Conservation (phyloP, 2,329 filamentous ascomycete species). For the Fusarium foetens region DNA sequence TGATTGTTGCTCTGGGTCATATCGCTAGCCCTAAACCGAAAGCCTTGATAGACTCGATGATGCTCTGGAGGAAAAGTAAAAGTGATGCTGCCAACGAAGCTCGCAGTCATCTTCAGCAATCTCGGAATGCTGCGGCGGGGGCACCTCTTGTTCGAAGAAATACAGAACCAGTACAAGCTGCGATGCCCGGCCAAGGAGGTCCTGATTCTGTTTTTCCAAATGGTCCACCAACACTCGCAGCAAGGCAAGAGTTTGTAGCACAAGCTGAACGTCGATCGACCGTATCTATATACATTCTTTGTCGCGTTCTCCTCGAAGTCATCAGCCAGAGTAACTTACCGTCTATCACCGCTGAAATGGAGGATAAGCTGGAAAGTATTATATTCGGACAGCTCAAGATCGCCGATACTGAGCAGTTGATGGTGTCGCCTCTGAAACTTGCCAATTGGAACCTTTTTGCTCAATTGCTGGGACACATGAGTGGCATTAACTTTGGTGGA, state of each 20-base stretch:
- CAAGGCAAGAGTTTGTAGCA: conserved; percentile 76
- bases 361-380: conserved; percentile 91
- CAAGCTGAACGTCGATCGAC: conserved; percentile 90
- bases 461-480: conserved; percentile 95
- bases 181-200: conserved; percentile 36
- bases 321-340: conserved; percentile 88
- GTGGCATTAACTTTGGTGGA: conserved; percentile 86
- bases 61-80: conserved; percentile 97
- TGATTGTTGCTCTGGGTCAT: conserved; percentile 91
- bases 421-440: conserved; percentile 82
- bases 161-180: conserved; percentile 73
- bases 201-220: conserved; percentile 48
- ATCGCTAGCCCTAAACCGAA: conserved; percentile 95
- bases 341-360: conserved; percentile 89
- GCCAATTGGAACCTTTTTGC: conserved; percentile 97
- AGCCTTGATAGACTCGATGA: conserved; percentile 94
- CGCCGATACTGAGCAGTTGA: conserved; percentile 83
- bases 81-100: conserved; percentile 85
- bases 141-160: conserved; percentile 73
- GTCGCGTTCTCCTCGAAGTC: conserved; percentile 91
- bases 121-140: conserved; percentile 54
- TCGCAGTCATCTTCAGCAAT: conserved; percentile 66
- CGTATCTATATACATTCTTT: conserved; percentile 95
- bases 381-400: conserved; percentile 96
- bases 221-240: conserved; percentile 54